Evolutionary conservation across 2,329 filamentous ascomycete species (phyloP).

Genomic region (Orbilia oligospora): DNA sequence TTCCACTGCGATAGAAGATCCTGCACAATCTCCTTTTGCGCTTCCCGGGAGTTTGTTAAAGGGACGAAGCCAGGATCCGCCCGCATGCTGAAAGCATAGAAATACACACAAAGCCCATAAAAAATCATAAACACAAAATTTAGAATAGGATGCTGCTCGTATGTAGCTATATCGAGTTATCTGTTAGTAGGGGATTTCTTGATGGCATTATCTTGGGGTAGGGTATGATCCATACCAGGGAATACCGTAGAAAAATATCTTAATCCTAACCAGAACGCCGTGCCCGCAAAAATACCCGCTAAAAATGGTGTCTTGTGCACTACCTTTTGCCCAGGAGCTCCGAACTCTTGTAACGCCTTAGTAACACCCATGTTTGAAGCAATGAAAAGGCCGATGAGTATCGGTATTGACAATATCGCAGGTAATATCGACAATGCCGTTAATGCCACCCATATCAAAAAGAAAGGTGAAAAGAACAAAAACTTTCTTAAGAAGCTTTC

Average conservation of each 20-base stretch:
- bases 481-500: conserved; percentile 81
- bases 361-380: conserved; percentile 82
- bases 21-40: conserved; percentile 90
- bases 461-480: conserved; percentile 89
- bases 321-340: conserved; percentile 87
- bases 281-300: conserved; percentile 90
- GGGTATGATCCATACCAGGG: conserved; percentile 72
- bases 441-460: conserved; percentile 79
- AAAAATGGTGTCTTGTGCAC: conserved; percentile 95
- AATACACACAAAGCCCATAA: conserved; percentile 81
- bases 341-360: conserved; percentile 80
- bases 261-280: conserved; percentile 83
- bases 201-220: conserved; percentile 26
- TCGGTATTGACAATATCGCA: conserved; percentile 81
- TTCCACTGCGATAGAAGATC: conserved; percentile 87
- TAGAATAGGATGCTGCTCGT: conserved; percentile 77
- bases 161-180: conserved; percentile 72
- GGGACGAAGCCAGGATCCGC: conserved; percentile 94
- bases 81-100: conserved; percentile 87
- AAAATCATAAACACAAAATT: conserved; percentile 81
- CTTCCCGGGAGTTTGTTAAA: conserved; percentile 87
- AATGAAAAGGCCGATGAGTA: conserved; percentile 77
- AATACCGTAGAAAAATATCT: conserved; percentile 83
- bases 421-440: conserved; percentile 81
- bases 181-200: conserved; percentile 1